These are phyloP conservation scores for Eragrostis nindensis DNA, from an alignment of 176 grass and related monocot genomes.

Conservation along the genomic window DNA sequence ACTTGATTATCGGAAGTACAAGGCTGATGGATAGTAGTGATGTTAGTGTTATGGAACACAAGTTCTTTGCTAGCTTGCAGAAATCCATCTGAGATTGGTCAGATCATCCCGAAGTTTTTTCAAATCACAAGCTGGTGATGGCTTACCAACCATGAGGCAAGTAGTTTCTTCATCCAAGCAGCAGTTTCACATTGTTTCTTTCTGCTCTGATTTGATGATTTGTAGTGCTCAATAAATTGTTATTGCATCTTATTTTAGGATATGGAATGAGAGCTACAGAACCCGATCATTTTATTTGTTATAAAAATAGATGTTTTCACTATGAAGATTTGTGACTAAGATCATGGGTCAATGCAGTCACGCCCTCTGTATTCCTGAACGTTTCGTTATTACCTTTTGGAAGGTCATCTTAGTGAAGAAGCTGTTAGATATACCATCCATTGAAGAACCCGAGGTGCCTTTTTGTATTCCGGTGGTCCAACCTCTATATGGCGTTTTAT, in stretches of 20 bases:
- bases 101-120: conserved; percentile 24
- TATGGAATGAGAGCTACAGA: not conserved
- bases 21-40: conserved; percentile 4
- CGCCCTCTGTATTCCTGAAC: not conserved
- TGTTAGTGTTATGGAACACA: conserved; percentile 21
- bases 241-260: conserved; percentile 28
- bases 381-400: not conserved
- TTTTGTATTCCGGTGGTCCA: conserved; percentile 20
- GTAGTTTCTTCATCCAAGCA: conserved; percentile 49
- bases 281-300: not conserved
- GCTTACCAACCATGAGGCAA: conserved; percentile 54
- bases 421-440: conserved; percentile 3
- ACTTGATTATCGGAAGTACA: conserved; percentile 22
- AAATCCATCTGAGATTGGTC: conserved; percentile 12
- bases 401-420: conserved; percentile 14
- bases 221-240: conserved; percentile 17
- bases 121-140: conserved; percentile 39
- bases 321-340: conserved; percentile 4
- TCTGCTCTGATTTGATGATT: conserved; percentile 25
- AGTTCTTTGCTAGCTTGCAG: conserved; percentile 27
- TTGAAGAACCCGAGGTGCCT: conserved; percentile 15
- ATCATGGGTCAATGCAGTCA: conserved; percentile 1
- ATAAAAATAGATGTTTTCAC: conserved; percentile 6
- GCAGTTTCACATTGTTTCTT: conserved; percentile 40
- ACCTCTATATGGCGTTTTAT: conserved; percentile 7